Conservation (phyloP, 2,329 filamentous ascomycete genomes). For the Verticillium zaregamsianum region DNA sequence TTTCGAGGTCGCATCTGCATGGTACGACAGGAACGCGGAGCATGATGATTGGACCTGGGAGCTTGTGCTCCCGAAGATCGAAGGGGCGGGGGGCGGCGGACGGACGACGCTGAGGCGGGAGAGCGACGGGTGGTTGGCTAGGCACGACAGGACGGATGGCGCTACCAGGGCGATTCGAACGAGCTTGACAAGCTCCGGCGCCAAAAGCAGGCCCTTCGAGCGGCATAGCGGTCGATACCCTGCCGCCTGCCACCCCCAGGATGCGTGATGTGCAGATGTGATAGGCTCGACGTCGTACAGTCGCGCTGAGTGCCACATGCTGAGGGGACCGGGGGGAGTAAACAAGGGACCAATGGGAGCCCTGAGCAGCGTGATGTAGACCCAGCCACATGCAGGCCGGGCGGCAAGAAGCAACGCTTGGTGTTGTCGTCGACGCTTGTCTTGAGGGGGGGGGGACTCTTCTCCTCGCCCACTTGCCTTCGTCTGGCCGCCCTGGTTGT, state of each 20-base stretch:
- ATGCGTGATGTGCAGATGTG: constrained; percentile 17
- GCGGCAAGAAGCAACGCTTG: constrained; percentile 33
- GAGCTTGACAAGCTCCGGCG: not conserved
- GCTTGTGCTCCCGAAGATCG: not conserved
- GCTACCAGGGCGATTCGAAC: constrained; percentile 8
- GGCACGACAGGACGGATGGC: constrained; percentile 25
- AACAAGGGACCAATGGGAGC: constrained; percentile 29
- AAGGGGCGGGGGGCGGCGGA: not conserved
- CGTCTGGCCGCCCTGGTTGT: not conserved
- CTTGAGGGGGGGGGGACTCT: not conserved
- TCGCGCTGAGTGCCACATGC: constrained; percentile 11
- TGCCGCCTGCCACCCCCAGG: constrained; percentile 12
- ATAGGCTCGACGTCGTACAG: constrained; percentile 20
- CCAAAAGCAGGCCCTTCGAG: constrained; percentile 7
- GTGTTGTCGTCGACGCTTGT: not conserved
- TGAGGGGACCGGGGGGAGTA: constrained; percentile 16
- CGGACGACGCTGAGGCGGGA: not conserved
- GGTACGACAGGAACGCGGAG: not conserved
- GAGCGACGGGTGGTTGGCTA: constrained; percentile 5
- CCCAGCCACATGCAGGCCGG: constrained; percentile 35
- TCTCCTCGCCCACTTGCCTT: not conserved
- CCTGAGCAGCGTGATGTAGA: constrained; percentile 30
- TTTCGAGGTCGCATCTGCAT: not conserved
- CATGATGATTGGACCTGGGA: constrained; percentile 4
- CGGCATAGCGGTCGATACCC: constrained; percentile 11